A percentile compares a stretch with the other conserved stretches of the same genome.
Evolutionary conservation across 768 basidiomycete genomes (phyloP).

Genomic region (Mycena rebaudengoi): DNA sequence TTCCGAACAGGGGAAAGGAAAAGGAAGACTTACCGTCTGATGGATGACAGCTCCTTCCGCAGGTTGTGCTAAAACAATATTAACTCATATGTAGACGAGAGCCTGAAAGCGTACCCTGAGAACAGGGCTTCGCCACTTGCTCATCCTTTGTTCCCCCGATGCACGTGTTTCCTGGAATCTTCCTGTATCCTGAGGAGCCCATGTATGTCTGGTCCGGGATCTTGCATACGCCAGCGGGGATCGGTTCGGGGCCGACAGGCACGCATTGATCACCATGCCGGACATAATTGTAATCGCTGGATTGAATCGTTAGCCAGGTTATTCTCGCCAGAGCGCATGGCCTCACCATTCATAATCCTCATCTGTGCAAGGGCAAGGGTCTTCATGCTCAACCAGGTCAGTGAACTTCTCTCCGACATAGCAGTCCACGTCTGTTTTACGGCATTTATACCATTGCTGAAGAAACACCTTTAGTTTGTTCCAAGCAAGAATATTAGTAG

Average conservation of each 20-base stretch:
- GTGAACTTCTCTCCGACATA: conserved; percentile 89
- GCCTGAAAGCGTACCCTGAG: conserved; percentile 69
- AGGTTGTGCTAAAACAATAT: conserved; percentile 57
- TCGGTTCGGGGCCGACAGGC: conserved; percentile 87
- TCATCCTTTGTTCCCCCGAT: conserved; percentile 80
- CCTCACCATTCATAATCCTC: conserved; percentile 97
- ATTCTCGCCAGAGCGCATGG: too few species aligned
- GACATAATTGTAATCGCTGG: conserved; percentile 92
- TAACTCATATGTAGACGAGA: conserved; percentile 1
- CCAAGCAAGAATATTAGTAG: background rate
- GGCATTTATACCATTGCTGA: conserved; percentile 92
- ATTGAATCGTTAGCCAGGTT: too few species aligned
- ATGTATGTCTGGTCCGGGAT: conserved; percentile 68
- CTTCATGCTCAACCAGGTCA: conserved; percentile 85
- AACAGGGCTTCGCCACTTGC: conserved; percentile 76
- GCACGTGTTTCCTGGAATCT: conserved; percentile 94
- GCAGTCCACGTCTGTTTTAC: conserved; percentile 84
- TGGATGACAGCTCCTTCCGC: conserved; percentile 80
- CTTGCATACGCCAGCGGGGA: conserved; percentile 78
- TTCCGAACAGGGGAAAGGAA: background rate
- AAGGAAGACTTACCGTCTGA: conserved; percentile 61
- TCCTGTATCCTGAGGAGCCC: conserved; percentile 92
- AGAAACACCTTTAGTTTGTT: background rate
- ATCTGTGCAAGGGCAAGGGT: conserved; percentile 82
- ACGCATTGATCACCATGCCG: conserved; percentile 79